Base-by-base conservation (phyloP, 352 stramenopile species). In the Pythium apleroticum region DNA sequence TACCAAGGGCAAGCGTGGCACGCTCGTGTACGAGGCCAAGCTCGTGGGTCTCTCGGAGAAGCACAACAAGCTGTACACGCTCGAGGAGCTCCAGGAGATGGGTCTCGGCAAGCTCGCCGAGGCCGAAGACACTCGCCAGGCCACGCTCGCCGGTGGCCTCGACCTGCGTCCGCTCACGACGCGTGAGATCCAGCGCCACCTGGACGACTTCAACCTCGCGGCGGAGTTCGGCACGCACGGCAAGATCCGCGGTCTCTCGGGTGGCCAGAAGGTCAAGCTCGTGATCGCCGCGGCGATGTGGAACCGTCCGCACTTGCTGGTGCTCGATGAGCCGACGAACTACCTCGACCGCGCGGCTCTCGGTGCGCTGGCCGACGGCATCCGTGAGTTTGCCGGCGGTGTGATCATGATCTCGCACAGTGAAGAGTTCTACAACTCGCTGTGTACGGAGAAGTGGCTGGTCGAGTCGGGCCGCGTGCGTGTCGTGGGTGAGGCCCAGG, bases 261-360 rank as follows among this genome's bases (percentile, higher is more conserved):
- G 84, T 49, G 84, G 84, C 41, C 84, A 93, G 65, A 93, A 93
- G 77, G 81, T 91, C 55, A 91, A 91, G 76, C 75, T 90, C 50
- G 81, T 91, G 33, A 84, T 93, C 62, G 85, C 80, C 24, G 81
- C 81, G 19, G 82, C 81, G 50, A 91, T 93, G 84, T 91, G 81
- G 82, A 87, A 81, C 66, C 78, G 86, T 48, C 89, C 89, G 35
- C 89, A 97, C 72, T 73, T 97, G 75, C 70, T 96, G 24, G 86
- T 96, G 72, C 75, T 96, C 20, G 88, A 96, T 73, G 88, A 96
- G 68, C 88, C 88, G 27, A 96, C 88, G 30, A 95, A 95, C 69
- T 93, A 94, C 75, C 66, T 96, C 53, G 88, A 96, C 43, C 80
- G 81, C 19, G 83, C 78, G 17, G 80, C 82, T 9, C 63, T 91